Base-by-base conservation (phyloP, 2,329 filamentous ascomycete genomes). In the Aureobasidium uvarum region DNA sequence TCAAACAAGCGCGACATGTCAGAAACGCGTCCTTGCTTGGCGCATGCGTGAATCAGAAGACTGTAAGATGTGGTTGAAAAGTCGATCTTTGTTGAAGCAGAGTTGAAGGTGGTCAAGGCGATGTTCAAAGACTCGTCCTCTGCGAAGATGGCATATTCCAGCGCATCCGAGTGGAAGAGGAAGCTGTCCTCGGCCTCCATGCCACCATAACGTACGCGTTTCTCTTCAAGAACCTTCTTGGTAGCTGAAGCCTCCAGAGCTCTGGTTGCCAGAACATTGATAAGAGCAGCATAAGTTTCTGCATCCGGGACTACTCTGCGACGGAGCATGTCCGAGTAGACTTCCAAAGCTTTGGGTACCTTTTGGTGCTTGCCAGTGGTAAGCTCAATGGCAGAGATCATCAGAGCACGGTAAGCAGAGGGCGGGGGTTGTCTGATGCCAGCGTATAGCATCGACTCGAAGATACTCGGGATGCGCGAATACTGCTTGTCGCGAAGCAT, bases 301-400 rank as follows among this genome's bases (percentile, higher is more conserved):
- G 88, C 87, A 75, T 97, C 89, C 8, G 94, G 93, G 23, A 85
- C 80, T 28, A 98, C 88, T 71, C 89, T 89, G 69, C 93, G 89
- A 69, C 89, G 87, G 71, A 96, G 86, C 95, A 99, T 98, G 75
- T 98, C 93, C 18, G 92, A 89, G 77, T 98, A 99, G 62, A 99
- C 90, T 79, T 96, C 93, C 62, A 98, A 84, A 5, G 92, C 92
- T 80, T 96, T 96, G 68, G 92, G 89, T 16, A 96, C 91, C 62
- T 95, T 87, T 78, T 96, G 90, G 63, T 89, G 89, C 77, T 88
- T 90, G 76, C 91, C 88, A 28, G 83, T 82, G 8, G 93, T 91
- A 20, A 97, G 84, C 70, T 91, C 85, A 68, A 97, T 91, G 16
- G 92, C 92, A 6, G 95, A 91, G 71, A 88, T 84, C 50, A 99